A percentile compares a stretch with the other conserved stretches of the same genome.
These are phyloP conservation scores for Conticribra guillardii DNA, from an alignment of 108 stramenopile genomes.

Conservation along the genomic window DNA sequence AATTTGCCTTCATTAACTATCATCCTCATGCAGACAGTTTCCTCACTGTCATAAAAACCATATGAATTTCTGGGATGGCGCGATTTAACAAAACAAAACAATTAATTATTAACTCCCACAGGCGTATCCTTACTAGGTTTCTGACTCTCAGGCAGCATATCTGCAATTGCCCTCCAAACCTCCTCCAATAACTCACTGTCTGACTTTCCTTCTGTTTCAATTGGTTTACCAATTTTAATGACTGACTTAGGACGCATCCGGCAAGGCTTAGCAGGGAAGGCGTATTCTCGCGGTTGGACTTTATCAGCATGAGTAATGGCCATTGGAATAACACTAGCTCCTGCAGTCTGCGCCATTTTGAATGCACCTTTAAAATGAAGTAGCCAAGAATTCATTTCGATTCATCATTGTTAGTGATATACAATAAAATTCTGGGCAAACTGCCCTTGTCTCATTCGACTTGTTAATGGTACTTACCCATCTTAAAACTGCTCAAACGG, in stretches of 20 bases:
- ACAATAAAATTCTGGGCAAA: too few species aligned
- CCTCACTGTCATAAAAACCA: too few species aligned
- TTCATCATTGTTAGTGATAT: too few species aligned
- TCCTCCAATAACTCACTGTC: constrained; percentile 53
- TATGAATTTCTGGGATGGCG: too few species aligned
- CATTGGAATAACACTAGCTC: constrained; percentile 50
- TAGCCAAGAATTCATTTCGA: too few species aligned
- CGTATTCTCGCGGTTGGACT: constrained; percentile 53
- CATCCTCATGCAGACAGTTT: too few species aligned
- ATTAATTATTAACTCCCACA: constrained; percentile 38
- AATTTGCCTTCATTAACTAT: too few species aligned
- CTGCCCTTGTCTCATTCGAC: too few species aligned
- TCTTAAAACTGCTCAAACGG: constrained; percentile 61
- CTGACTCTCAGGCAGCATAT: constrained; percentile 50
- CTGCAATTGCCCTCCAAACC: constrained; percentile 55
- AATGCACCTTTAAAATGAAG: constrained; percentile 54
- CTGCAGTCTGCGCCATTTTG: constrained; percentile 56
- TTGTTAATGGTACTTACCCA: too few species aligned
- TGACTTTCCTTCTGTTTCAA: constrained; percentile 47
- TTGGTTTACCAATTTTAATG: constrained; percentile 49
- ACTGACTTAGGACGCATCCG: constrained; percentile 26
- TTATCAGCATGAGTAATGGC: constrained; percentile 48
- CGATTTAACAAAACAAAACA: too few species aligned
- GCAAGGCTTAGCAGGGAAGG: constrained; percentile 49
- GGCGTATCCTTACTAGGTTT: constrained; percentile 48